Base-by-base conservation (phyloP, 192 early-diverging fungal genomes). In the Coemansia umbellata region DNA sequence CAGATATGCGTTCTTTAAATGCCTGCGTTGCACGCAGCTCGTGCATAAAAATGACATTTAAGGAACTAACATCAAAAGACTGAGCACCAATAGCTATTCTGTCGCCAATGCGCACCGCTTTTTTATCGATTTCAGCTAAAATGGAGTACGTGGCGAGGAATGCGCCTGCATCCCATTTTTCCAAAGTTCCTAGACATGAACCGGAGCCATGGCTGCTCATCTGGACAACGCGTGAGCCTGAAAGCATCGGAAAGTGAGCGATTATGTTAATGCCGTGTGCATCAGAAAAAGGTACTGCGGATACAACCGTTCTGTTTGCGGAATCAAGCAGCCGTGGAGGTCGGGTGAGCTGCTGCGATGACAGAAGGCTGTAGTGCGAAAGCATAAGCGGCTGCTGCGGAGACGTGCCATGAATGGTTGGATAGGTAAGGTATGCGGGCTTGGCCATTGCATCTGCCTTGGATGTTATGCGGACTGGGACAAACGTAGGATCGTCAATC, bases 351-450 rank as follows among this genome's bases (percentile, higher is more conserved):
- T 48, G 26, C 8, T 63, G 60, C 26, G 64, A 37, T 8, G 72
- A 59, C 17, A 75, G 57, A 53, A 75, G 45, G 23, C 72, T 66
- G 43, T 63, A 75, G 58, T 75, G 72, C 42, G 72, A 68, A 9
- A 75, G 41, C 32, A 53, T 49, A 22, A 75, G 47, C 30, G 66
- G 63, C 37, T 31, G 55, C 9, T 53, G 52, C 18, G 53, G 15
- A 8, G 36, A 41, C 32, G 37, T 45, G 2, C n/a, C 37, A 39
- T 39, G 19, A 18, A 17, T 36, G n/a, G 26, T 48, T 15, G 64
- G 40, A 44, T 68, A 68, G 0, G 65, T 43, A 24, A 63, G 64
- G 28, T 67, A 67, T 10, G 71, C 71, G 3, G 71, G 65, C 47
- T 59, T 66, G 26, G 50, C 51, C 61, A 75, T 75, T 13, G 72